Percentiles rank a stretch among this genome's conserved stretches.
phyloP scores from a whole-genome alignment of 2,329 filamentous ascomycete genomes.

The Thielaviopsis populi region DNA sequence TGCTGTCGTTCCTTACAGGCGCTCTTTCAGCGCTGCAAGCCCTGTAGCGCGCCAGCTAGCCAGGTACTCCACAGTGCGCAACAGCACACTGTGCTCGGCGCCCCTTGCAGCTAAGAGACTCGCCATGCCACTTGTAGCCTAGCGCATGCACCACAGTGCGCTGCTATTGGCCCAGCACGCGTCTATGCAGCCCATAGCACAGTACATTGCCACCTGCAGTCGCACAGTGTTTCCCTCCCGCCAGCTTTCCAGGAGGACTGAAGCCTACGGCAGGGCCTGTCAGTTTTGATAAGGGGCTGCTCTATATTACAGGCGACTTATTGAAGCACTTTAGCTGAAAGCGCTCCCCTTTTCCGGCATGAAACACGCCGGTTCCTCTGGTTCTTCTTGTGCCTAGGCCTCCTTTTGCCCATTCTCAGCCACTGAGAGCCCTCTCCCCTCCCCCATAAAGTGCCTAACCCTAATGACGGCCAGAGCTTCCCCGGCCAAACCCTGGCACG shows the following conservation, averaged over 20 bases:
- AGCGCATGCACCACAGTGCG: not conserved
- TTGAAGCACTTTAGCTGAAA: not conserved
- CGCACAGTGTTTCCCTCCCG: not conserved
- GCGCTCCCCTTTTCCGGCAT: not conserved
- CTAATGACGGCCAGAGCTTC: not conserved
- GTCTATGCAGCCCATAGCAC: not conserved
- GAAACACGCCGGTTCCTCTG: slow-evolving; percentile 1
- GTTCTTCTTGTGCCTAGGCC: not conserved
- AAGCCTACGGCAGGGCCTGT: not conserved
- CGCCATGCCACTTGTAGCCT: not conserved
- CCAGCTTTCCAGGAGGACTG: not conserved
- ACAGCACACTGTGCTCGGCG: not conserved
- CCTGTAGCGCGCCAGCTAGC: not conserved
- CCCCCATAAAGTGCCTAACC: not conserved
- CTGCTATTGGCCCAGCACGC: not conserved
- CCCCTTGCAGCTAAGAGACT: not conserved
- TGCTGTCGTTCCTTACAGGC: not conserved
- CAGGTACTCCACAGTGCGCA: not conserved
- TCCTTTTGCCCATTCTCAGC: not conserved
- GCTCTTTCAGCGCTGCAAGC: not conserved
- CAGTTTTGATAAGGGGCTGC: not conserved
- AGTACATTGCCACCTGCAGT: not conserved
- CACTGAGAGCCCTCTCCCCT: not conserved
- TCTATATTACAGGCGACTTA: not conserved
- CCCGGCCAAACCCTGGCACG: not conserved